These are phyloP conservation scores for Neurospora africana DNA, from an alignment of 495 filamentous ascomycete genomes.

Conservation along the genomic window DNA sequence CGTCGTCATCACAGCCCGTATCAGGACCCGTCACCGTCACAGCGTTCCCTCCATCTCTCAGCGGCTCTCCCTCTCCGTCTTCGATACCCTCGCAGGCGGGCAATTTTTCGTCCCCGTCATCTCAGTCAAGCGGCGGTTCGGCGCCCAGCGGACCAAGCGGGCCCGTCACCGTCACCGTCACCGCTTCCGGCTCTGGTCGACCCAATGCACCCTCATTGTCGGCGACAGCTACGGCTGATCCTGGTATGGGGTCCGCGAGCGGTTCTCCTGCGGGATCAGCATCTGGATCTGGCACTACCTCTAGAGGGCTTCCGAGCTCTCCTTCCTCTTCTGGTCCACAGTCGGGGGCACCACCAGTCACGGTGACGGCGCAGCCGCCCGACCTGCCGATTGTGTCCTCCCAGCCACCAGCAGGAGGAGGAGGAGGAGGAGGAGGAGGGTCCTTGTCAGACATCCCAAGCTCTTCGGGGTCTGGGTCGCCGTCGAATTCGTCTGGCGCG, in stretches of 20 bases:
- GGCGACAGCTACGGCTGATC: neutral
- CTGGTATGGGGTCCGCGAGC: neutral
- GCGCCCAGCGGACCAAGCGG: neutral
- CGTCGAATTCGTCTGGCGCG: neutral
- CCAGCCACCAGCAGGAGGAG: neutral
- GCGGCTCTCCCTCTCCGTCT: neutral
- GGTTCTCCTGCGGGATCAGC: neutral
- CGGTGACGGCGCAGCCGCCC: slow-evolving; percentile 1
- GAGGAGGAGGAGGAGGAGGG: no score
- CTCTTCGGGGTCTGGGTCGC: neutral
- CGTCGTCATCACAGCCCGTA: neutral
- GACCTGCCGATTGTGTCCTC: neutral
- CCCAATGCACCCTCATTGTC: neutral
- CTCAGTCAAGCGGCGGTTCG: neutral
- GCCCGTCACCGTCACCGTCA: slow-evolving; percentile 5
- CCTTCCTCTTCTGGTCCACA: neutral
- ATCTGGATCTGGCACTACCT: neutral
- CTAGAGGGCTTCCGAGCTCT: neutral
- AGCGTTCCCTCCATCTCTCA: neutral
- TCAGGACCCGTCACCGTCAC: neutral
- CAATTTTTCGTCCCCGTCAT: neutral
- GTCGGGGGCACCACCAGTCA: neutral
- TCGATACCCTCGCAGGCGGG: neutral
- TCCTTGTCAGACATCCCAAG: neutral
- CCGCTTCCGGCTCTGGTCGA: neutral